Percentiles rank a stretch among this genome's conserved stretches.
Evolutionary conservation across 805 yeast genomes (phyloP).

Genomic region (Lipomyces orientalis): DNA sequence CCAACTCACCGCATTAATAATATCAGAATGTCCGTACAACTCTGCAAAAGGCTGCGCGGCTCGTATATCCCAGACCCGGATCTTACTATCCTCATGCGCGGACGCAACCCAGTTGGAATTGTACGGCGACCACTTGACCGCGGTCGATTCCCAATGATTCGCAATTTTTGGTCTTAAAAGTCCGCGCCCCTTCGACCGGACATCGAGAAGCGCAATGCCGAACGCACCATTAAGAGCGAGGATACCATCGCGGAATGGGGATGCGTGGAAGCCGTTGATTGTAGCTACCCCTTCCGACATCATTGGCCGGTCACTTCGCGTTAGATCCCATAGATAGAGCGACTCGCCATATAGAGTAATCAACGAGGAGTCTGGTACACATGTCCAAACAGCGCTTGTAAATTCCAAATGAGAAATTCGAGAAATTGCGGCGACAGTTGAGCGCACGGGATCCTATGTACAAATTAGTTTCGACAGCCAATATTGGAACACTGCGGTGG

Average conservation of each 20-base stretch:
- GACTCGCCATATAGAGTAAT: constrained; percentile 70
- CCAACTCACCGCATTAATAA: constrained; percentile 68
- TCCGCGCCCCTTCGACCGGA: constrained; percentile 57
- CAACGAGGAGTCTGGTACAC: constrained; percentile 54
- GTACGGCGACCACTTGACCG: constrained; percentile 66
- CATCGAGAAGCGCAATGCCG: constrained; percentile 77
- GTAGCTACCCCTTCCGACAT: constrained; percentile 61
- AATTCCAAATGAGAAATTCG: constrained; percentile 49
- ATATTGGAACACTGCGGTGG: not conserved
- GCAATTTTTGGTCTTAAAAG: constrained; percentile 53
- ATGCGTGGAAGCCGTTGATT: constrained; percentile 55
- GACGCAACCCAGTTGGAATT: constrained; percentile 69
- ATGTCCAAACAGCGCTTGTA: constrained; percentile 53
- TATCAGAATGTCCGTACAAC: constrained; percentile 61
- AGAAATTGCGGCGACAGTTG: constrained; percentile 30
- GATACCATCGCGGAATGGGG: constrained; percentile 55
- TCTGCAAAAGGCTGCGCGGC: constrained; percentile 58
- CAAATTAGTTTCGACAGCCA: not conserved
- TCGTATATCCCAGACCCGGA: constrained; percentile 79
- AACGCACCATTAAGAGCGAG: constrained; percentile 66
- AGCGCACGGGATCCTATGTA: not conserved
- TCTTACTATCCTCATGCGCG: constrained; percentile 60
- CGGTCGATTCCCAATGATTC: constrained; percentile 47
- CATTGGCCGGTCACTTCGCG: constrained; percentile 64
- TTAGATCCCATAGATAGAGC: constrained; percentile 76